Conservation (phyloP, 495 filamentous ascomycete genomes). For the Glarea lozoyensis region DNA sequence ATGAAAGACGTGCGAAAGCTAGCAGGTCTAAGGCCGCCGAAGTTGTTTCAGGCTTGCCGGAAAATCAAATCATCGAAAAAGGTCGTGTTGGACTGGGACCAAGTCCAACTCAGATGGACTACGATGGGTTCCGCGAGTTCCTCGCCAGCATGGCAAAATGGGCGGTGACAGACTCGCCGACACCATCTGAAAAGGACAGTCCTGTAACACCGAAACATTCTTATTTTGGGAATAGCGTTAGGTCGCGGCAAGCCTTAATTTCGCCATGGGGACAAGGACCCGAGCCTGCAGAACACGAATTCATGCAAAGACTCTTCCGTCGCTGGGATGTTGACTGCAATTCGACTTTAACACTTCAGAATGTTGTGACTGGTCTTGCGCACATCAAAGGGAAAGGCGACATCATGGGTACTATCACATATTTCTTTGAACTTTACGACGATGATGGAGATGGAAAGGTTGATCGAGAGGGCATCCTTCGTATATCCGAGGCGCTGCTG, state of each 20-base stretch:
- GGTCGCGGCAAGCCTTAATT: conserved; percentile 37
- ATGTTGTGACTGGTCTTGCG: conserved; percentile 85
- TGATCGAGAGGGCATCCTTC: conserved; percentile 91
- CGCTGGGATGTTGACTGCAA: conserved; percentile 76
- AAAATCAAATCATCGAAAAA: conserved; percentile 48
- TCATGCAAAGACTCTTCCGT: conserved; percentile 80
- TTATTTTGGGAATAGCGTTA: conserved; percentile 47
- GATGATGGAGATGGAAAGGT: conserved; percentile 85
- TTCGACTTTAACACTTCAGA: conserved; percentile 71
- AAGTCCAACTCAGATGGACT: conserved; percentile 87
- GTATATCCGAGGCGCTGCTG: conserved; percentile 87
- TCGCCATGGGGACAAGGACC: conserved; percentile 70
- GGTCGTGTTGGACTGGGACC: conserved; percentile 86
- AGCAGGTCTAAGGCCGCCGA: conserved; percentile 45
- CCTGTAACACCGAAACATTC: conserved; percentile 23
- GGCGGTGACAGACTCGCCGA: conserved; percentile 77
- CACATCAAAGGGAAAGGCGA: conserved; percentile 85
- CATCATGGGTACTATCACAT: conserved; percentile 94
- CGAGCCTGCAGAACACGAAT: conserved; percentile 90
- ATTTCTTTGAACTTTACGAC: conserved; percentile 96
- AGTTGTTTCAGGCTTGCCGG: conserved; percentile 30
- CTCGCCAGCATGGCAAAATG: conserved; percentile 80
- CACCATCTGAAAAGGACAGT: conserved; percentile 44
- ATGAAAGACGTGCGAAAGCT: conserved; percentile 51
- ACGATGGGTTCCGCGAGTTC: conserved; percentile 90